Base-by-base conservation (phyloP, 345 rosid species). In the Gossypium thurberi region DNA sequence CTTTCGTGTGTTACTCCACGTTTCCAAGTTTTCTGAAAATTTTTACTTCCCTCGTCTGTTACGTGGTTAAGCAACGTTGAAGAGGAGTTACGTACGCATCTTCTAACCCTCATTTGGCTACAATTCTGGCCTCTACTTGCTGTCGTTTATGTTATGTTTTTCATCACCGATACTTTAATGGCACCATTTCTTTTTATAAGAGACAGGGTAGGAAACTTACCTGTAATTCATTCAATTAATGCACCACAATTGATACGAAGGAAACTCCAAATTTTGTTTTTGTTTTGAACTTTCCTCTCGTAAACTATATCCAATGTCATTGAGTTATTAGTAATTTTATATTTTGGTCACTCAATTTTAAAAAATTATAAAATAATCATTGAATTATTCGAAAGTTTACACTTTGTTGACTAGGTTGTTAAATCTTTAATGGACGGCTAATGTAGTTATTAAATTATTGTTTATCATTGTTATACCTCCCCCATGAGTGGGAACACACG, bases 61-160 rank as follows among this genome's bases (percentile, higher is more conserved):
- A 10, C 53, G 70, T 65, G 72, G 44, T 50, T 5, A 68, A 15
- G 25, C 46, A 26, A 50, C 44, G 59, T 15, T 25, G 59, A 15
- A 25, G 4, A 51, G 51, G 60, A 69, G 72, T 28, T 69, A n/a
- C 46, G n/a, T 42, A 69, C 59, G 72, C 46, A 69, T 69, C 50
- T 70, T 20, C 51, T 40, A 71, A 8, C 63, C 11, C 43, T 12
- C 50, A 13, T 55, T 57, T 71, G 40, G 59, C 72, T 69, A 25
- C 59, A 50, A 50, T 50, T 50, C 59, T 51, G 59, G 72, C 72
- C 44, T 69, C 59, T 28, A n/a, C 59, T 17, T 28, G 28, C 72
- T 28, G 59, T 28, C 26, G 10, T 51, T 26, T 50, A 17, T 50
- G 15, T 50, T 17, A 48, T 15, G 40, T 33, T 33, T 33, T 33